A percentile compares a stretch with the other conserved stretches of the same genome.
These are phyloP conservation scores for Cladosporium colombiae DNA, from an alignment of 2,329 filamentous ascomycete species.

Conservation along the genomic window DNA sequence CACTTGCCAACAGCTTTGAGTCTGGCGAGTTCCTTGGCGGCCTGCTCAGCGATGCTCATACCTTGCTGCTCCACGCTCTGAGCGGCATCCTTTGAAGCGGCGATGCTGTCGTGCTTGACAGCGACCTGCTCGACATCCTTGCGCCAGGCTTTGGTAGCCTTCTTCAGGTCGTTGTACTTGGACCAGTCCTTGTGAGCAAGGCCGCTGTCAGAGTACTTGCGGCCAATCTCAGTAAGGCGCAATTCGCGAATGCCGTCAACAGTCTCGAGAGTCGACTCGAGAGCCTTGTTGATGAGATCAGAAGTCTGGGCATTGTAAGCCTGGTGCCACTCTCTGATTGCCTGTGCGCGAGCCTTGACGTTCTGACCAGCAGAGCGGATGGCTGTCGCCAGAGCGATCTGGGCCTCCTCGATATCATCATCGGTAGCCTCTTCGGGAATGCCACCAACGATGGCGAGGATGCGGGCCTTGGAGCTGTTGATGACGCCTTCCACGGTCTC, in stretches of 20 bases:
- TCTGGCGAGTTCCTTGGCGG: constrained; percentile 75
- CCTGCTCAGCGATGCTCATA: constrained; percentile 76
- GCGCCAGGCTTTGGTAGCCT: constrained; percentile 81
- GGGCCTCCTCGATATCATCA: constrained; percentile 52
- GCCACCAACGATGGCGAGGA: constrained; percentile 56
- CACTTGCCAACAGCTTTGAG: constrained; percentile 82
- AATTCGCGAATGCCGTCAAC: constrained; percentile 80
- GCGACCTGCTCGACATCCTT: constrained; percentile 76
- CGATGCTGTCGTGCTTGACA: constrained; percentile 69
- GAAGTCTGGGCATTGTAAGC: constrained; percentile 70
- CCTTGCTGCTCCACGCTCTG: constrained; percentile 73
- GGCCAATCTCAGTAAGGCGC: constrained; percentile 86
- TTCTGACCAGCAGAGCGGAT: constrained; percentile 69
- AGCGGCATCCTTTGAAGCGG: constrained; percentile 66
- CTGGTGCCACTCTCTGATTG: constrained; percentile 74
- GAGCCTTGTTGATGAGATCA: constrained; percentile 67
- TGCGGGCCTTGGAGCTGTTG: constrained; percentile 64
- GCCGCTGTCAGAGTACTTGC: constrained; percentile 93
- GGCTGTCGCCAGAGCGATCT: constrained; percentile 54
- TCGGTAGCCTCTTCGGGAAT: constrained; percentile 62
- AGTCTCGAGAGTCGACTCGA: constrained; percentile 79
- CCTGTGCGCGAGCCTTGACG: constrained; percentile 76
- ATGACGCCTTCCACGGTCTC: constrained; percentile 66
- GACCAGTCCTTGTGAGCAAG: constrained; percentile 97
- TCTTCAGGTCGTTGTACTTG: constrained; percentile 86